Base-by-base conservation (phyloP, 2,329 filamentous ascomycete species). In the Pseudogymnoascus sp. region DNA sequence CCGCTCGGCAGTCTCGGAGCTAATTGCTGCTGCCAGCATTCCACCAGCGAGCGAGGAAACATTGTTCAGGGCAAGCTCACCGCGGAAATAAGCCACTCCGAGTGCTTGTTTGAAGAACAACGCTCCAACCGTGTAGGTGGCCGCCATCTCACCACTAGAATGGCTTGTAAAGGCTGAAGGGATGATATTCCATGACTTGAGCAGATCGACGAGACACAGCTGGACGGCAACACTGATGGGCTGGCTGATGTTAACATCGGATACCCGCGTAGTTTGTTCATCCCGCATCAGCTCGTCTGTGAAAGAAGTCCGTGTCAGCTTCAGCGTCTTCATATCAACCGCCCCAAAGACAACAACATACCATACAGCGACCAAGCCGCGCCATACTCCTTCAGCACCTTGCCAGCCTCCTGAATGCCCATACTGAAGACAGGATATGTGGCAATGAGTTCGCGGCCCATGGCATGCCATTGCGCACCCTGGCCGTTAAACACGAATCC, bases 1-100 rank as follows among this genome's bases (percentile, higher is more conserved):
- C 25, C 47, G 50, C 14, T 50, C 25, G 8, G 76, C 72, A 31
- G 2, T 75, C 75, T 1, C 75, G 75, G 7, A 77, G 65, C 0
- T 77, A 78, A 23, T 40, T 35, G 68, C 82, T 1, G 83, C 79
- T 0, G 82, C 82, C 68, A 84, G 75, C 83, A 85, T 85, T 10
- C 77, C 73, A 0, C 82, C 82, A 8, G n/a, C 40, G 78, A 75
- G 67, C 65, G 69, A 53, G 63, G 63, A 28, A 3, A 76, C 67
- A 59, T 74, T 77, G 0, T 67, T 59, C 0, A 73, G 67, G 0
- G 72, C 76, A 69, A 75, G 78, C 12, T 16, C 7, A 25, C 72
- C 73, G 33, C 73, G 68, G 50, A 70, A 68, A 53, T 70, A 74
- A 6, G 71, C 67, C 11, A 68, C 64, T 2, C 63, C 64, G 25